Evolutionary conservation across 2,329 filamentous ascomycete species (phyloP).

Genomic region (Albophoma yamanashiensis): DNA sequence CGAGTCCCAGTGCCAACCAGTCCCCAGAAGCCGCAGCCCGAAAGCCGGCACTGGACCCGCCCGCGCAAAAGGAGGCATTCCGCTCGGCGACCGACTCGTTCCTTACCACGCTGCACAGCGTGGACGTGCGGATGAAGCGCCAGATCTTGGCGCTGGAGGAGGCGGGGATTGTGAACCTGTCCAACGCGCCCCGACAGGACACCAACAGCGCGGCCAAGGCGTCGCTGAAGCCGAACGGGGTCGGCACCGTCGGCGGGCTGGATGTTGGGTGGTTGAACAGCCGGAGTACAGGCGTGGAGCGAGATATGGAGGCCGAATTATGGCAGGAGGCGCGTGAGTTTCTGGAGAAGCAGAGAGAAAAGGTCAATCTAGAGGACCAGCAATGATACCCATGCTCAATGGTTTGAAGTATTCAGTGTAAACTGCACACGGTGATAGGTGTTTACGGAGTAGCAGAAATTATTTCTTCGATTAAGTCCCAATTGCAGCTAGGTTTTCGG

Average conservation of each 20-base stretch:
- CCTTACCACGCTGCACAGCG: constrained; percentile 59
- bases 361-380: constrained; percentile 4
- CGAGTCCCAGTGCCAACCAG: constrained; percentile 3
- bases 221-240: constrained; percentile 42
- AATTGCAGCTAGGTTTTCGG: no score
- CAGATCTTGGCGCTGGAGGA: constrained; percentile 70
- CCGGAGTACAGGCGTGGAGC: constrained; percentile 68
- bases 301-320: constrained; percentile 74
- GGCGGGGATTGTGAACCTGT: constrained; percentile 57
- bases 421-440: neutral
- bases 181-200: constrained; percentile 20
- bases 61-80: constrained; percentile 45
- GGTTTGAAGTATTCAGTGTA: neutral
- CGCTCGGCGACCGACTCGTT: constrained; percentile 54
- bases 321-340: constrained; percentile 40
- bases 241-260: constrained; percentile 47
- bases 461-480: neutral
- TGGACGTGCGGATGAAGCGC: constrained; percentile 61
- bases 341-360: constrained; percentile 19
- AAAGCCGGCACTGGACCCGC: constrained; percentile 24
- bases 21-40: constrained; percentile 4
- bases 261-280: constrained; percentile 89
- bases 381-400: neutral
- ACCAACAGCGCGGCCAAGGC: constrained; percentile 25
- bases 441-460: neutral